A percentile compares a stretch with the other conserved stretches of the same genome.
These are phyloP conservation scores for Zoysia matrella DNA, from an alignment of 202 grass and related monocot genomes.

Conservation along the genomic window DNA sequence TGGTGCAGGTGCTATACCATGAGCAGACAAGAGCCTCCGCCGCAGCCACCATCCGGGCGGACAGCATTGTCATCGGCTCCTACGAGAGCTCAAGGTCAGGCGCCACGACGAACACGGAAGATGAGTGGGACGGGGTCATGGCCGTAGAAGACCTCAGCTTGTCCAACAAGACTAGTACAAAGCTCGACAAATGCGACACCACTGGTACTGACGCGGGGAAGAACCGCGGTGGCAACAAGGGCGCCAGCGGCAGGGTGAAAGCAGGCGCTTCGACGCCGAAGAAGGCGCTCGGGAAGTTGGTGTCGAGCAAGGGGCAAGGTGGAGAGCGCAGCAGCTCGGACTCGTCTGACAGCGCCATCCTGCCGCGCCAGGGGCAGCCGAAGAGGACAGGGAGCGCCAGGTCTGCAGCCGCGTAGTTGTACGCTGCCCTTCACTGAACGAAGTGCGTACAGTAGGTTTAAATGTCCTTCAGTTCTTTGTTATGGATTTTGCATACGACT, in stretches of 20 bases:
- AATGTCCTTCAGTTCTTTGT: constrained; percentile 42
- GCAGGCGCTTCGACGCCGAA: constrained; percentile 44
- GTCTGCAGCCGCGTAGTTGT: constrained; percentile 47
- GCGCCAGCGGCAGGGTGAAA: constrained; percentile 53
- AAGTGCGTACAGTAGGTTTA: constrained; percentile 35
- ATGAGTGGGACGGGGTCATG: constrained; percentile 71
- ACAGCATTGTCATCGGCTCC: constrained; percentile 68
- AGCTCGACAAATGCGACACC: constrained; percentile 40
- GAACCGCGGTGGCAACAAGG: constrained; percentile 41
- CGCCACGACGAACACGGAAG: constrained; percentile 89
- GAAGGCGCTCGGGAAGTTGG: constrained; percentile 67
- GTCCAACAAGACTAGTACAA: constrained; percentile 54
- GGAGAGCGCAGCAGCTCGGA: constrained; percentile 77
- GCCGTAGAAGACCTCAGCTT: constrained; percentile 60
- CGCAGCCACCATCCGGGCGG: constrained; percentile 63
- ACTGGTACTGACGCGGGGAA: constrained; percentile 24
- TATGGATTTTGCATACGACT: constrained; percentile 52
- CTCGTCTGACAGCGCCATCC: constrained; percentile 65
- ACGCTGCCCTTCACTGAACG: background rate
- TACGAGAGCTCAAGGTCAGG: constrained; percentile 96
- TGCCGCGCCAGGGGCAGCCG: constrained; percentile 54
- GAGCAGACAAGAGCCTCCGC: constrained; percentile 79
- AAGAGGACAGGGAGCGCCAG: constrained; percentile 66
- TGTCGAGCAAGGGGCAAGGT: constrained; percentile 53
- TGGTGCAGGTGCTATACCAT: constrained; percentile 88